phyloP scores from a whole-genome alignment of 495 filamentous ascomycete species.

The Penicillium bialowiezense region DNA sequence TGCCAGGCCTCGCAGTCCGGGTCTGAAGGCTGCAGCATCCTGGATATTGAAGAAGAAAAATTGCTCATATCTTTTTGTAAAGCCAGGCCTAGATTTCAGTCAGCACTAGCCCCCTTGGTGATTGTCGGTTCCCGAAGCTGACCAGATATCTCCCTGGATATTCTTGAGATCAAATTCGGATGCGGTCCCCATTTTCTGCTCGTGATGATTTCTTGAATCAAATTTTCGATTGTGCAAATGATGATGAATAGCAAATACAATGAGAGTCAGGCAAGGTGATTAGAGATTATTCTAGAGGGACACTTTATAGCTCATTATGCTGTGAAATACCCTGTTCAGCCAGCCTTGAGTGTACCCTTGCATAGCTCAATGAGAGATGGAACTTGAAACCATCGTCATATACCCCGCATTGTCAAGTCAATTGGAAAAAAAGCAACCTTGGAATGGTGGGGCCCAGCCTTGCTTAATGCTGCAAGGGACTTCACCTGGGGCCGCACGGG shows the following conservation, averaged over 20 bases:
- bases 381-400: background rate
- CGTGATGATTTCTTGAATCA: background rate
- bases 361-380: background rate
- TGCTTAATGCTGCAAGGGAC: background rate
- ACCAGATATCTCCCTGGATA: constrained; percentile 14
- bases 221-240: too few species aligned
- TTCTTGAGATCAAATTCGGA: constrained; percentile 4
- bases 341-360: background rate
- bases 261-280: background rate
- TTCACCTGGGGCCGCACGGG: background rate
- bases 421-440: background rate
- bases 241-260: background rate
- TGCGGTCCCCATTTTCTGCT: background rate
- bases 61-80: constrained; percentile 28
- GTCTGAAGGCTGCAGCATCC: constrained; percentile 12
- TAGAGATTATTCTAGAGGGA: background rate
- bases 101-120: background rate
- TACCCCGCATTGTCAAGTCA: background rate
- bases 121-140: background rate
- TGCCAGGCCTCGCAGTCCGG: constrained; percentile 18
- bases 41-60: constrained; percentile 31
- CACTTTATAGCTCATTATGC: background rate
- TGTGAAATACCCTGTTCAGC: background rate
- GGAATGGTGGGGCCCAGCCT: background rate
- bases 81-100: constrained; percentile 23